A percentile compares a stretch with the other conserved stretches of the same genome.
Conservation (phyloP, 352 stramenopile genomes). For the Elongisporangium senticosum region DNA sequence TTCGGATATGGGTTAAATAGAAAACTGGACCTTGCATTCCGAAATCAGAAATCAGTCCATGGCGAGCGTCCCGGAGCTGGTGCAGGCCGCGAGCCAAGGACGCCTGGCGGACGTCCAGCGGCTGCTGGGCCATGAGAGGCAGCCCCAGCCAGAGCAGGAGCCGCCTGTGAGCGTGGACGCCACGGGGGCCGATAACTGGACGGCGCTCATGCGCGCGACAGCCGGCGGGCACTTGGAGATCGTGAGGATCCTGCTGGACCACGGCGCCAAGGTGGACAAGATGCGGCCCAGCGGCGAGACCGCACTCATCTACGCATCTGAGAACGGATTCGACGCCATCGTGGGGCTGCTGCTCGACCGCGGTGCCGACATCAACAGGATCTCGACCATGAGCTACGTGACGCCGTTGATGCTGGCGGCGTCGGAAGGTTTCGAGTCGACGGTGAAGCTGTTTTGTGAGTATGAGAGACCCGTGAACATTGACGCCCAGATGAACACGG, state of each 20-base stretch:
- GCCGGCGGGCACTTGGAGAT: neutral
- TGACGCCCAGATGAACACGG: neutral
- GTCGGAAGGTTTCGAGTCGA: neutral
- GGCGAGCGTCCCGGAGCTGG: neutral
- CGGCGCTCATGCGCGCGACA: neutral
- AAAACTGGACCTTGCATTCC: neutral
- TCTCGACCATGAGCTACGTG: neutral
- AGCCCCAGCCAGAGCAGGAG: neutral
- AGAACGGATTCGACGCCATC: neutral
- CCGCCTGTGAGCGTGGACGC: neutral
- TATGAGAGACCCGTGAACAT: neutral
- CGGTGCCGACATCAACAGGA: neutral
- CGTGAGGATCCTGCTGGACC: neutral
- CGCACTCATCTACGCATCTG: neutral
- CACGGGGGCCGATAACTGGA: neutral
- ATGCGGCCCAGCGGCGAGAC: neutral
- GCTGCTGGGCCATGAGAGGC: neutral
- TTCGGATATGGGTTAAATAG: neutral
- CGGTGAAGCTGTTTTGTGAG: neutral
- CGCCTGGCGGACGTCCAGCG: neutral
- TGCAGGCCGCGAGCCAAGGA: neutral
- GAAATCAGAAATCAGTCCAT: neutral
- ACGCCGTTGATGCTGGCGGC: neutral
- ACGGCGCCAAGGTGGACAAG: neutral
- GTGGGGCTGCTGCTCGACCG: neutral